phyloP scores from a whole-genome alignment of 2,329 filamentous ascomycete species.

The Elsinoe necatrix region DNA sequence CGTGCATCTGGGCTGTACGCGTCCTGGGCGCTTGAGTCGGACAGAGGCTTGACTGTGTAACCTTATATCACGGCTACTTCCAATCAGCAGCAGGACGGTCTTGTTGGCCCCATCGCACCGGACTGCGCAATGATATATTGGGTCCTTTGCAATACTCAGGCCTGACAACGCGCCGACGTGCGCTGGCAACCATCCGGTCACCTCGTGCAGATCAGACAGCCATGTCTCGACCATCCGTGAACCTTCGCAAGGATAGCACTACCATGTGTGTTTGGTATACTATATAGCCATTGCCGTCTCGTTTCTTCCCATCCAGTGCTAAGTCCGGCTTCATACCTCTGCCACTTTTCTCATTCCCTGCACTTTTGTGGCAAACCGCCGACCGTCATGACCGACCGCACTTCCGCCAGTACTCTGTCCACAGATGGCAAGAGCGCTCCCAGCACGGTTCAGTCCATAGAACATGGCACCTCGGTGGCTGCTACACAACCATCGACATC shows the following conservation, averaged over 20 bases:
- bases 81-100: neutral
- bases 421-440: neutral
- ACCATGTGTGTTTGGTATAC: neutral
- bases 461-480: neutral
- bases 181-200: neutral
- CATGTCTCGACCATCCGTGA: neutral
- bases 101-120: neutral
- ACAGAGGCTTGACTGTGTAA: neutral
- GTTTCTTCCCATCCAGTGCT: neutral
- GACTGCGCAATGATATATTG: neutral
- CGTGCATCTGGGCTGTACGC: neutral
- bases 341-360: neutral
- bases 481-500: neutral
- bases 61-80: neutral
- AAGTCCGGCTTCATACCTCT: neutral
- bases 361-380: neutral
- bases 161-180: neutral
- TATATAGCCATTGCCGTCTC: neutral
- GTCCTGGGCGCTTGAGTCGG: neutral
- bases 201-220: neutral
- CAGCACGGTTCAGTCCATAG: neutral
- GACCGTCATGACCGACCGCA: neutral
- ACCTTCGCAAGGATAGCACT: neutral
- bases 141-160: neutral
- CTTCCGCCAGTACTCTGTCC: neutral